Percentiles rank a stretch among this genome's conserved stretches.
phyloP scores from a whole-genome alignment of 768 basidiomycete species.

The Suillus clintonianus region DNA sequence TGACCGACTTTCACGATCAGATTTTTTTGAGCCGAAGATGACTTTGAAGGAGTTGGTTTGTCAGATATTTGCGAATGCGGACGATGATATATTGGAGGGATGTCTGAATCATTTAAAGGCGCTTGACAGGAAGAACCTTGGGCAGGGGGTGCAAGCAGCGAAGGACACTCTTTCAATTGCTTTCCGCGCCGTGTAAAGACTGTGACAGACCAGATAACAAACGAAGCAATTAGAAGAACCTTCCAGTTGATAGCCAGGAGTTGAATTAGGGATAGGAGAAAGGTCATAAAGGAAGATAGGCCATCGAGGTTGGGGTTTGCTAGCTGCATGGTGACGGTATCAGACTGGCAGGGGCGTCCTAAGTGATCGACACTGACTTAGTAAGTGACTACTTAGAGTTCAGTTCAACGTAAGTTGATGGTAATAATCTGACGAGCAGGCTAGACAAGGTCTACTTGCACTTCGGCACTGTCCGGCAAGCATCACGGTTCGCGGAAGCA shows the following conservation, averaged over 20 bases:
- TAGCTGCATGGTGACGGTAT: not conserved
- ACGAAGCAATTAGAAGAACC: constrained; percentile 1
- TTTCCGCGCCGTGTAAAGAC: not conserved
- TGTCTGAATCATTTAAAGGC: constrained; percentile 1
- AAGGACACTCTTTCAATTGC: not conserved
- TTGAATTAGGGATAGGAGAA: not conserved
- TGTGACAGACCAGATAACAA: constrained; percentile 10
- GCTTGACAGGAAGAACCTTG: not conserved
- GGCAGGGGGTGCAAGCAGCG: not conserved
- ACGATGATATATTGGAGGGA: constrained; percentile 21
- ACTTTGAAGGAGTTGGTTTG: constrained; percentile 1
- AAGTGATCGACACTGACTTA: not conserved
- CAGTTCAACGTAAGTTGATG: not conserved
- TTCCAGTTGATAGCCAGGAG: not conserved
- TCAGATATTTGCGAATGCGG: constrained; percentile 10
- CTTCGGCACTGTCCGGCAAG: not conserved
- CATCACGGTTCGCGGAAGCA: not conserved
- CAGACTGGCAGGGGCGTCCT: not conserved
- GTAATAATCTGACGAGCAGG: not conserved
- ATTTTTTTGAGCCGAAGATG: constrained; percentile 5
- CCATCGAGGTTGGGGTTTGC: not conserved
- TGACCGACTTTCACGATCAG: constrained; percentile 6
- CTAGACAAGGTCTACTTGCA: not conserved
- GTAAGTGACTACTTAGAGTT: not conserved
- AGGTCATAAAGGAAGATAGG: not conserved